phyloP scores from a whole-genome alignment of 305 asterid genomes.

The Fraxinus floribunda region DNA sequence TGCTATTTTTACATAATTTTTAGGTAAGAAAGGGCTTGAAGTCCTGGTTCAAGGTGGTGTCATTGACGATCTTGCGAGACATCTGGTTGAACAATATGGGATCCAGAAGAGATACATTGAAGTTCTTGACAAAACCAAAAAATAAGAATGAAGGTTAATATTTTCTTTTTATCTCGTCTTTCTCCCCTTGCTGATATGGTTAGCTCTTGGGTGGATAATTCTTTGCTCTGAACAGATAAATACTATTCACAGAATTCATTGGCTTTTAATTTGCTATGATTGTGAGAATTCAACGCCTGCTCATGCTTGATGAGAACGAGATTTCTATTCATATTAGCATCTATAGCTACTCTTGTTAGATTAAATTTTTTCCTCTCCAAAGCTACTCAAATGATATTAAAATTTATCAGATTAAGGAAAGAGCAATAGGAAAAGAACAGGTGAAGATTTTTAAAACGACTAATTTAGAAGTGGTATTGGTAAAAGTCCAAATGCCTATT shows the following conservation, averaged over 20 bases:
- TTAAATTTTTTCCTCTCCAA: neutral
- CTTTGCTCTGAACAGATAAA: neutral
- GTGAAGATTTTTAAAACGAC: neutral
- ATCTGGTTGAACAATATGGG: constrained; percentile 79
- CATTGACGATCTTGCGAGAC: constrained; percentile 78
- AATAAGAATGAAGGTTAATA: constrained; percentile 43
- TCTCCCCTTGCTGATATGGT: neutral
- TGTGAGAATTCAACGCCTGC: neutral
- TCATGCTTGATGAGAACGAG: neutral
- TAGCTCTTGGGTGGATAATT: neutral
- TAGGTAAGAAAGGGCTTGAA: constrained; percentile 91
- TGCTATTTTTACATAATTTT: neutral
- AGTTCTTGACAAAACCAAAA: constrained; percentile 87
- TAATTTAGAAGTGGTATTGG: neutral
- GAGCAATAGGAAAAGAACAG: neutral
- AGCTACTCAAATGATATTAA: neutral
- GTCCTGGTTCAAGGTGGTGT: constrained; percentile 96
- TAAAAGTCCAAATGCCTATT: neutral
- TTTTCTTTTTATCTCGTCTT: neutral
- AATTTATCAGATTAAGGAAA: neutral
- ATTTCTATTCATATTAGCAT: neutral
- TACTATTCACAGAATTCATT: neutral
- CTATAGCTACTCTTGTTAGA: neutral
- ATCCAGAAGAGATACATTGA: constrained; percentile 85
- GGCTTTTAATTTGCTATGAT: neutral